phyloP scores from a whole-genome alignment of 2,329 filamentous ascomycete genomes.

The Cytospora piceicola region DNA sequence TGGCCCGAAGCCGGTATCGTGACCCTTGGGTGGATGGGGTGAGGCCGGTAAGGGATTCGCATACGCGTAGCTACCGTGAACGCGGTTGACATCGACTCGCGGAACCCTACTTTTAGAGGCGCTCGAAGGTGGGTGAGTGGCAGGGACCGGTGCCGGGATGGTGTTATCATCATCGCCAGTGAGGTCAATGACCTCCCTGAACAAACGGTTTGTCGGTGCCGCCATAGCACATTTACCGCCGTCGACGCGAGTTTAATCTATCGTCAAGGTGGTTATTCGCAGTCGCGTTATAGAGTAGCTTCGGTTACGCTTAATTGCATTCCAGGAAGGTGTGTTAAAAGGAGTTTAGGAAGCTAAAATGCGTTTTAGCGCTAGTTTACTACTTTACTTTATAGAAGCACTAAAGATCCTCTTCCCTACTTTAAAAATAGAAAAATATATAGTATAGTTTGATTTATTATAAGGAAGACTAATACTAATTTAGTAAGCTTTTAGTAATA shows the following conservation, averaged over 20 bases:
- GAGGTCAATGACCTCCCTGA: slow-evolving; percentile 37
- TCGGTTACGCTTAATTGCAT: slow-evolving; percentile 2
- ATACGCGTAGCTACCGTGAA: not conserved
- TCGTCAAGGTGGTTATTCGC: not conserved
- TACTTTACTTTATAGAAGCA: not conserved
- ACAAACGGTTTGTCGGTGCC: not conserved
- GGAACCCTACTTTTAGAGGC: not conserved
- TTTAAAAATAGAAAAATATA: not conserved
- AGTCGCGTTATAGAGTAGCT: not conserved
- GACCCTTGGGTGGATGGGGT: not conserved
- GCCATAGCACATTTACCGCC: slow-evolving; percentile 1
- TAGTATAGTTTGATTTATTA: not conserved
- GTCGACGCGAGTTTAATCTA: slow-evolving; percentile 9
- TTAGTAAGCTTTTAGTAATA: not conserved
- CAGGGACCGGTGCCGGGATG: not conserved
- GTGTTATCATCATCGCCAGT: slow-evolving; percentile 33
- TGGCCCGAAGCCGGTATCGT: not conserved
- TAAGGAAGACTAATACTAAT: not conserved
- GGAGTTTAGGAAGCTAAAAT: not conserved
- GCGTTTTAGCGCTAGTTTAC: not conserved
- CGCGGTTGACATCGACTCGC: not conserved
- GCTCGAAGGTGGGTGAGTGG: not conserved
- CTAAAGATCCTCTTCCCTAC: too few species aligned
- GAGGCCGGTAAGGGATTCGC: not conserved
- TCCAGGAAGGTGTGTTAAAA: not conserved